phyloP scores from a whole-genome alignment of 148 eudicot genomes.

The Rhododendron ferrugineum region DNA sequence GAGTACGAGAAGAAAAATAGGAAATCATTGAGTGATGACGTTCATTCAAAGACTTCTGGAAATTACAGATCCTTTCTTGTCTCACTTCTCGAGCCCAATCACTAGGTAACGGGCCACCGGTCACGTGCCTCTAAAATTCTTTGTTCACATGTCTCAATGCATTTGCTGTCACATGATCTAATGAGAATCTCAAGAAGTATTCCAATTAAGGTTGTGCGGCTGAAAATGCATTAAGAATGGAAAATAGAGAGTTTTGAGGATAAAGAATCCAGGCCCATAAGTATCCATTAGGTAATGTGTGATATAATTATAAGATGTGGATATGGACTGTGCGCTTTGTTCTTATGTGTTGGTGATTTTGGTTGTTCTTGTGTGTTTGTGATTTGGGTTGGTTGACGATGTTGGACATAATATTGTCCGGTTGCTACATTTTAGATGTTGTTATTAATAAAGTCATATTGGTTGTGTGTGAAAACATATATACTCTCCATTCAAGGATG shows the following conservation, averaged over 20 bases:
- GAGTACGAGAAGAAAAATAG: constrained; percentile 58
- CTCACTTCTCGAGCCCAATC: constrained; percentile 59
- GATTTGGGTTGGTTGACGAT: not conserved
- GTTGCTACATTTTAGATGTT: not conserved
- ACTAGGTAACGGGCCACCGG: not conserved
- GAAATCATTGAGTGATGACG: constrained; percentile 64
- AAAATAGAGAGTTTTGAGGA: too few species aligned
- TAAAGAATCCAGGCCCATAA: too few species aligned
- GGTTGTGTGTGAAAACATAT: not conserved
- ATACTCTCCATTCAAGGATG: not conserved
- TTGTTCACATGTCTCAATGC: too few species aligned
- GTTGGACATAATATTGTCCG: not conserved
- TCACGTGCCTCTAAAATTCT: too few species aligned
- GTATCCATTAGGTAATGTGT: too few species aligned
- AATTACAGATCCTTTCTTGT: constrained; percentile 63
- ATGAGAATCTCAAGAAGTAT: too few species aligned
- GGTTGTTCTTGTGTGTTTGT: not conserved
- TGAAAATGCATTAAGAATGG: too few species aligned
- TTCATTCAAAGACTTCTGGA: constrained; percentile 77
- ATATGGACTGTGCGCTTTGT: too few species aligned
- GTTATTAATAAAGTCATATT: not conserved
- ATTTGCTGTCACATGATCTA: too few species aligned
- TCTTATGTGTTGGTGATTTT: not conserved
- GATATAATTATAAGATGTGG: too few species aligned
- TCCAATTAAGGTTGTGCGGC: too few species aligned